Evolutionary conservation across 2,329 filamentous ascomycete species (phyloP), one percentile per base, ranked within the genome.

Genomic region (Tympanopsis confertula): DNA sequence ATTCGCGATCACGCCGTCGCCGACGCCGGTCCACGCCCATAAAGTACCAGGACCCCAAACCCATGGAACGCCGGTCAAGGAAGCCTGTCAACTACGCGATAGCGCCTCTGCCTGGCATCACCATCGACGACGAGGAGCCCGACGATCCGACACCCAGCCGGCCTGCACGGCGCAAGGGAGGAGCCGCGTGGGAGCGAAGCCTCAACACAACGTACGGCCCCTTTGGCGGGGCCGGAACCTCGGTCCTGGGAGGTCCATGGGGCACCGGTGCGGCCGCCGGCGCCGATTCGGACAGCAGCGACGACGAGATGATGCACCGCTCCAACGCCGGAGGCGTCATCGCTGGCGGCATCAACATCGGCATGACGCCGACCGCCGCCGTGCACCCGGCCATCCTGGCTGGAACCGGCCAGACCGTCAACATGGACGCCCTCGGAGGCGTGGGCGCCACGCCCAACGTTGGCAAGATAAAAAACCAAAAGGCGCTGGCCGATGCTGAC

Each of bases 211-310:
- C 87, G 1, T 86, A 82, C 53, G 91, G 91, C 5, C 91, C 91
- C 2, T 96, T 98, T 57, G 91, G 87, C 41, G 87, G 91, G 30
- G 84, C 83, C 35, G 78, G 80, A 32, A 71, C 78, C 20, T 75
- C 86, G 13, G 67, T 91, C 12, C 71, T 89, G 39, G 78, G 69
- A 42, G 86, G 85, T 1, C 80, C 83, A 4, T 84, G 80, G 66
- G 82, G 80, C 39, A 76, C 76, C 32, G 81, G 74, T 12, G 83
- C 83, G 17, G 75, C 76, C 42, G 87, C 81, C 19, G 85, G 82
- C 38, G 84, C 79, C 7, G 91, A 96, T 50, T 95, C 89, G 4
- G 91, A 96, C 54, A 95, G 87, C 57, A 98, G 91, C 55, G 91
- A 98, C 49, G 91, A 98, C 47, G 91, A 98, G 52, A 77, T 75